A percentile compares a stretch with the other conserved stretches of the same genome.
These are phyloP conservation scores for Boletus huronensis DNA, from an alignment of 768 basidiomycete genomes.

Conservation along the genomic window DNA sequence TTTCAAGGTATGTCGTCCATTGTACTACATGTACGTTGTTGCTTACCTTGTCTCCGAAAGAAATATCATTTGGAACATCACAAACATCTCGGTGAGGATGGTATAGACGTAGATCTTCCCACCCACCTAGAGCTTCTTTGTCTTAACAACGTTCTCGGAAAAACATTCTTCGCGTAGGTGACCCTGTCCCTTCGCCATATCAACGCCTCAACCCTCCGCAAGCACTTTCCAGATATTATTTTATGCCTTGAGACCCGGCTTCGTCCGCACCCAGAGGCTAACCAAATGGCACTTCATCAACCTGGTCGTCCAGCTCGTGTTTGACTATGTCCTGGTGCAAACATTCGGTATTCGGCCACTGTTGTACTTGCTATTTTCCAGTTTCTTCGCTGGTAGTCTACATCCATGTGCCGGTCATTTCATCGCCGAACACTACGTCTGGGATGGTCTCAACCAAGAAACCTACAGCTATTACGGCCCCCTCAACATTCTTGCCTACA, in stretches of 20 bases:
- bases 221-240: constrained; percentile 98
- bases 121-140: constrained; percentile 79
- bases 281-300: constrained; percentile 88
- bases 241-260: constrained; percentile 93
- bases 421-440: constrained; percentile 95
- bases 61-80: constrained; percentile 96
- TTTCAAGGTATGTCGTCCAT: constrained; percentile 67
- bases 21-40: background rate
- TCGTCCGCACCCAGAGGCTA: constrained; percentile 78
- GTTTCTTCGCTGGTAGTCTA: constrained; percentile 94
- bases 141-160: constrained; percentile 94
- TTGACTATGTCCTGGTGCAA: constrained; percentile 66
- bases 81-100: constrained; percentile 93
- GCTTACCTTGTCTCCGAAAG: constrained; percentile 35
- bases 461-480: constrained; percentile 97
- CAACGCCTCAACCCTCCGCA: constrained; percentile 7
- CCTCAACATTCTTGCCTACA: constrained; percentile 88
- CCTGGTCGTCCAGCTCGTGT: constrained; percentile 59
- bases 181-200: background rate
- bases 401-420: constrained; percentile 98
- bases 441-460: constrained; percentile 90
- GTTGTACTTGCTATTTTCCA: constrained; percentile 81
- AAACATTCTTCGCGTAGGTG: constrained; percentile 93
- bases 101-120: constrained; percentile 93
- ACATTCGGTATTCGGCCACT: constrained; percentile 48